Base-by-base conservation (phyloP, 2,329 filamentous ascomycete genomes). In the Alternaria sp. region DNA sequence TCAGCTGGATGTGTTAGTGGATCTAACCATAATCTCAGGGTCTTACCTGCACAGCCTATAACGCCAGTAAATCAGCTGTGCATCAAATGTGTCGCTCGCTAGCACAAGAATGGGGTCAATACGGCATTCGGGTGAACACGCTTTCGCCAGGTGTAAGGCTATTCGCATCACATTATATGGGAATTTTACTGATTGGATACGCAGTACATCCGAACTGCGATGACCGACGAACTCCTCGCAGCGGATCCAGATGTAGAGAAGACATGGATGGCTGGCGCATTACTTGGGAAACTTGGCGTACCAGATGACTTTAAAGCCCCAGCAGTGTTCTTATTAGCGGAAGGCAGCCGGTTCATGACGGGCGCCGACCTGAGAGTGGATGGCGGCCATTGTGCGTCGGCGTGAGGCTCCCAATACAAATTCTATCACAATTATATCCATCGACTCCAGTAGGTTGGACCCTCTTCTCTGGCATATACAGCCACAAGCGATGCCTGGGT, bases 291-390 rank as follows among this genome's bases (percentile, higher is more conserved):
- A 27, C 69, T 88, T 45, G 85, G 85, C 5, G 80, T 78, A 8
- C 84, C 85, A 0, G 85, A 87, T 64, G 86, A 88, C 64, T 87
- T 87, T 70, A 83, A 87, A 60, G 86, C 90, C 5, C 89, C 90
- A 1, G 89, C 89, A 3, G 85, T 90, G 10, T 92, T 90, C 74
- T 81, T 90, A 66, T 79, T 91, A 22, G 89, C 87, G 68, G 86
- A 90, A 69, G 89, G 88, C 3, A 90, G 87, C 74, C 86, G 85
- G 60, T 91, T 89, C 73, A 91, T 92, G 88, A 91, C 89, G 0
- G 89, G 87, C 1, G 85, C 86, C 34, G 89, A 91, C 66, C 74
- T 93, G 73, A 81, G 89, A 32, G 89, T 92, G 50, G 90, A 93
- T 72, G 90, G 90, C 11, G 90, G 90, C 0, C 90, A 93, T 72